Conservation (phyloP, 371 early-diverging fungal species). For the Mucor lusitanicus region DNA sequence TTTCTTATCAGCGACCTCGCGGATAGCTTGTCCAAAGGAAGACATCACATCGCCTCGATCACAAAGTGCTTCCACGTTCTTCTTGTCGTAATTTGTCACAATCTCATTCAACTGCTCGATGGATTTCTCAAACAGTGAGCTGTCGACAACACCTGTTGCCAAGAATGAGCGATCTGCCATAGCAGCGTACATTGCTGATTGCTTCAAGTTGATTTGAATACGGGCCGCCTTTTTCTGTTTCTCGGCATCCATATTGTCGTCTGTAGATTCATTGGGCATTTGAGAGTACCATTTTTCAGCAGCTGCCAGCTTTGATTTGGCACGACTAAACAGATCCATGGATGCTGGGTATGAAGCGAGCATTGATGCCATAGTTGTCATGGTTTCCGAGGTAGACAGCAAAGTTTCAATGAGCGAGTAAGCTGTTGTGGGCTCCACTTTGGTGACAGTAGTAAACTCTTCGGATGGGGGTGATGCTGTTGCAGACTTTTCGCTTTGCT, state of each 20-base stretch:
- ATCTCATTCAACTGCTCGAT: conserved; percentile 54
- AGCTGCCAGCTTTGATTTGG: conserved; percentile 31
- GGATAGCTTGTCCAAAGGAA: conserved; percentile 56
- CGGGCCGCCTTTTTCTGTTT: conserved; percentile 33
- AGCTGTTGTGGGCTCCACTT: conserved; percentile 43
- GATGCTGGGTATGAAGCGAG: conserved; percentile 41
- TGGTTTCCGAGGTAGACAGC: conserved; percentile 38
- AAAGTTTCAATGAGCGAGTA: conserved; percentile 48
- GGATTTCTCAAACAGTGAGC: conserved; percentile 40
- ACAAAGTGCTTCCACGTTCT: conserved; percentile 68
- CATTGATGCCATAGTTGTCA: conserved; percentile 54
- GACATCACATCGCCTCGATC: conserved; percentile 70
- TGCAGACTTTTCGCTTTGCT: neutral
- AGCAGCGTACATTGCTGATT: conserved; percentile 56
- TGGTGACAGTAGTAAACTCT: conserved; percentile 41
- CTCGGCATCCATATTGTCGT: conserved; percentile 18
- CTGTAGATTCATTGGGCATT: conserved; percentile 7
- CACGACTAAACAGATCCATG: conserved; percentile 38
- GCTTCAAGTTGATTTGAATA: conserved; percentile 55
- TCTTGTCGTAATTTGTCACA: conserved; percentile 43
- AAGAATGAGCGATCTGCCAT: conserved; percentile 60
- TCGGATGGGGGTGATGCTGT: neutral
- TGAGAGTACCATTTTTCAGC: conserved; percentile 45
- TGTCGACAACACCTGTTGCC: conserved; percentile 51
- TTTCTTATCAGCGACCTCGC: conserved; percentile 26